Percentiles rank a stretch among this genome's conserved stretches.
phyloP scores from a whole-genome alignment of 164 flowering plant species.

The Aristolochia fimbriata region DNA sequence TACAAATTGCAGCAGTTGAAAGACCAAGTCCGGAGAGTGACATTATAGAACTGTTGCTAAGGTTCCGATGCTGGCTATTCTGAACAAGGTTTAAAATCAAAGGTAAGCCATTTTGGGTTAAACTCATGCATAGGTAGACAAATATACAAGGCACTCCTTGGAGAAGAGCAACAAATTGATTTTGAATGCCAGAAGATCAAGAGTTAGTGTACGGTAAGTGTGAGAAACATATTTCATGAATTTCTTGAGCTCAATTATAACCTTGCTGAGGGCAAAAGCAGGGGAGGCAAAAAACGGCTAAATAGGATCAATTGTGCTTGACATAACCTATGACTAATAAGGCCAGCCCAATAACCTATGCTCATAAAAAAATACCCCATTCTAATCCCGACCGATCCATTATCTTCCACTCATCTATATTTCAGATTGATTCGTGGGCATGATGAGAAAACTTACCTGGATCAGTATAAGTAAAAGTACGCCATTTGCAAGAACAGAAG shows the following conservation, averaged over 20 bases:
- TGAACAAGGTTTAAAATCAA: constrained; percentile 20
- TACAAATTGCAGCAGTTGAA: constrained; percentile 63
- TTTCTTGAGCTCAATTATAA: too few species aligned
- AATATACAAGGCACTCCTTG: too few species aligned
- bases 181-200: too few species aligned
- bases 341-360: background rate
- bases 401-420: too few species aligned
- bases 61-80: constrained; percentile 20
- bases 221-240: too few species aligned
- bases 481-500: constrained; percentile 72
- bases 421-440: background rate
- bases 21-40: constrained; percentile 61
- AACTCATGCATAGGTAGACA: background rate
- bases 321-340: background rate
- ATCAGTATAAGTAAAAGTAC: constrained; percentile 43
- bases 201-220: too few species aligned
- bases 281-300: too few species aligned
- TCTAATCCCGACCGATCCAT: background rate
- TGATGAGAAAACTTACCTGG: constrained; percentile 28
- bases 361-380: too few species aligned
- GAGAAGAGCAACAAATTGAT: too few species aligned
- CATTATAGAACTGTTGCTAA: constrained; percentile 42
- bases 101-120: constrained; percentile 41
- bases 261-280: too few species aligned
- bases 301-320: too few species aligned